Evolutionary conservation across 768 basidiomycete genomes (phyloP), one percentile per base, ranked within the genome.

Genomic region (Mycena galopus): DNA sequence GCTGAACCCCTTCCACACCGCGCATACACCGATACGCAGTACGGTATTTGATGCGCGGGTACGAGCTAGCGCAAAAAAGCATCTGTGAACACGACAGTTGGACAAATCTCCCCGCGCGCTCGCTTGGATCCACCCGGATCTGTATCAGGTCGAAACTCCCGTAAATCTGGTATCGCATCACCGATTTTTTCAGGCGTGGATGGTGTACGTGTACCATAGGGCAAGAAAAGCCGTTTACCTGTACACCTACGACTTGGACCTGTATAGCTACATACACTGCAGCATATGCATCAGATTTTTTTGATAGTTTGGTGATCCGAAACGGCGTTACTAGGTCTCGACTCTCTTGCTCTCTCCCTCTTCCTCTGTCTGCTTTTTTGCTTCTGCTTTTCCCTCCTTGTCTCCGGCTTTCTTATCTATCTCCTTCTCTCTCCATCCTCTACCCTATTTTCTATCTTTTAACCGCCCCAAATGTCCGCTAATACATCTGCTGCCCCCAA

Each of bases 1-100:
- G 85, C 66, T 98, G 82, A 99, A 98, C 78, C 97, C 98, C n/a
- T 99, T 99, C 84, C 95, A 98, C 77, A 95, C 93, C 4, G 93
- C 94, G 35, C 96, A 98, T 79, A 93, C 91, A 47, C 83, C 87
- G 56, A 96, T 99, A 76, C 89, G 92, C 67, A 96, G 94, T 79
- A 78, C 82, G 21, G 87, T 91, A 6, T 99, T 99, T 84, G 97
- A 99, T 79, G 85, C 85, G 7, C 89, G 94, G 51, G 93, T 99
- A 1, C 87, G 95, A 71, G 91, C 92, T 23, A 94, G 93, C 82
- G 98, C 97, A 62, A 94, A 92, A 83, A 94, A 93, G 85, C 84
- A 95, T 81, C 83, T 99, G 76, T 92, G 57, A 67, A 37, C n/a
- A 21, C 39, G 29, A 10, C 7, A 17, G 55, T 21, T 55, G 27